phyloP scores from a whole-genome alignment of 129 eudicot species.

The Apium graveolens region DNA sequence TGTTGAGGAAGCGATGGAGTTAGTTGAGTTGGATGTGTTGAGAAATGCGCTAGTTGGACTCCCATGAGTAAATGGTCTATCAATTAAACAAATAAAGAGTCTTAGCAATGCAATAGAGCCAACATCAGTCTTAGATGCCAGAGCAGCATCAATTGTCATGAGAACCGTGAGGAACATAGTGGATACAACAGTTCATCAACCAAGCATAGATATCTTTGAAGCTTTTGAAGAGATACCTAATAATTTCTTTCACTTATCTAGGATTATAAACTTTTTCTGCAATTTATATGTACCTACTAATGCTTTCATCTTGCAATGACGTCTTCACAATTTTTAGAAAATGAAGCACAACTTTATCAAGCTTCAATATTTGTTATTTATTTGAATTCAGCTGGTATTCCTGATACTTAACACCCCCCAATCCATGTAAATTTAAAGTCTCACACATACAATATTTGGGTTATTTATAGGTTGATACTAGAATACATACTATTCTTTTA shows the following conservation, averaged over 20 bases:
- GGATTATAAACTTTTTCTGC: no score
- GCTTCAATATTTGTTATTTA: no score
- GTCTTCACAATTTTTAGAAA: not conserved
- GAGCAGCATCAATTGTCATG: constrained; percentile 91
- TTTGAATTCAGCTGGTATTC: no score
- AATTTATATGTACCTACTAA: not conserved
- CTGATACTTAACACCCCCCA: no score
- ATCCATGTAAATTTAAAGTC: no score
- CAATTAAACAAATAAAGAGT: constrained; percentile 74
- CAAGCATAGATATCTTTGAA: constrained; percentile 83
- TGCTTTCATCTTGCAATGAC: no score
- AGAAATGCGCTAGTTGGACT: constrained; percentile 66
- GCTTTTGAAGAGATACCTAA: constrained; percentile 74
- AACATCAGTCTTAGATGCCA: constrained; percentile 77
- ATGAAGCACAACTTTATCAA: not conserved
- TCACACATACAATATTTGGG: no score
- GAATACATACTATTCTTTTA: not conserved
- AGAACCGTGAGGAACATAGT: constrained; percentile 76
- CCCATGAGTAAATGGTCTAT: constrained; percentile 71
- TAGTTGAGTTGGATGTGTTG: constrained; percentile 54
- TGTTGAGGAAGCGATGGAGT: constrained; percentile 73
- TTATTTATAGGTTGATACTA: not conserved
- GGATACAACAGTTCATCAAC: constrained; percentile 79
- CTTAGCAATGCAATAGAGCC: constrained; percentile 81
- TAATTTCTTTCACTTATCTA: not conserved